These are phyloP conservation scores for Ogataea philodendri DNA, from an alignment of 805 yeast genomes.

Conservation along the genomic window DNA sequence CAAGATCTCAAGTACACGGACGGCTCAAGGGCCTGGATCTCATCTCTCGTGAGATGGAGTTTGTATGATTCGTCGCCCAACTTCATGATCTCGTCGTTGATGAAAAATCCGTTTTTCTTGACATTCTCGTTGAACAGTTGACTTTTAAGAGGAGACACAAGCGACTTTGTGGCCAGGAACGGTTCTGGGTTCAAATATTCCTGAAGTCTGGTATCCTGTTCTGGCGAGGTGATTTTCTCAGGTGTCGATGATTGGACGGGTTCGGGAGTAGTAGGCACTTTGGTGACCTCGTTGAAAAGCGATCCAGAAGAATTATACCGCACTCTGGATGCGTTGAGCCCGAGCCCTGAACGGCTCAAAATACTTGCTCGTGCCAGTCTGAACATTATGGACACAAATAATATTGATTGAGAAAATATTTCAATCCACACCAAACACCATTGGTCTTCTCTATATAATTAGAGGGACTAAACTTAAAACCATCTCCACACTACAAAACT, in stretches of 20 bases:
- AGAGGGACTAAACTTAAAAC: no score
- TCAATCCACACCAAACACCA: slow-evolving; percentile 7
- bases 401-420: slow-evolving; percentile 4
- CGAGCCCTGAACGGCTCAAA: background rate
- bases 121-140: slow-evolving; percentile 63
- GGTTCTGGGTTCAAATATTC: slow-evolving; percentile 52
- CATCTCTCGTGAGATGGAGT: slow-evolving; percentile 57
- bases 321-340: slow-evolving; percentile 1
- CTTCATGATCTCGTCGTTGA: slow-evolving; percentile 53
- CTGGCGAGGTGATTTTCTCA: slow-evolving; percentile 25
- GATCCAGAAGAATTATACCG: slow-evolving; percentile 15
- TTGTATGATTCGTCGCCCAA: slow-evolving; percentile 43
- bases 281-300: slow-evolving; percentile 28
- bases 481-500: no score
- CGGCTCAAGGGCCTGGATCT: slow-evolving; percentile 81
- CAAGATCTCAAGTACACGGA: slow-evolving; percentile 76
- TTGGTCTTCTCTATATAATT: no score
- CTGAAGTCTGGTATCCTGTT: slow-evolving; percentile 40
- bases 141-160: slow-evolving; percentile 69
- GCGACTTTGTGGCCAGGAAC: slow-evolving; percentile 50
- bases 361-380: slow-evolving; percentile 2
- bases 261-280: background rate
- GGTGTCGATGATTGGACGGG: background rate
- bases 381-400: slow-evolving; percentile 1
- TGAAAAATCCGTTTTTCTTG: slow-evolving; percentile 62